Conservation (phyloP, 129 eudicot genomes). For the Sambucus nigra region DNA sequence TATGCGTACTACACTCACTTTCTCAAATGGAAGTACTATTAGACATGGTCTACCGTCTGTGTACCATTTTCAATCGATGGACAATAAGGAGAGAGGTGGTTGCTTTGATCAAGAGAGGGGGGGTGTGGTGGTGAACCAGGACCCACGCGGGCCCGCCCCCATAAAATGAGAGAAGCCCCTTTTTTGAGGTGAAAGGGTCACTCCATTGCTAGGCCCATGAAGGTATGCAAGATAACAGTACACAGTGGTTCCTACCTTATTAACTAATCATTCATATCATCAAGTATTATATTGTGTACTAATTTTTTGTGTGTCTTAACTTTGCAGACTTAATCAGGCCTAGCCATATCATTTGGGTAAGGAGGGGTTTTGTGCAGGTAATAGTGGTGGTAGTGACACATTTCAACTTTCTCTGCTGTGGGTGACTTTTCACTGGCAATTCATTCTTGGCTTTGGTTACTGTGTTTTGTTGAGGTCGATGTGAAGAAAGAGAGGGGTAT, state of each 20-base stretch:
- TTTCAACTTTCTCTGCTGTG: not conserved
- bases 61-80: slow-evolving; percentile 26
- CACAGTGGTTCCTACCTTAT: not conserved
- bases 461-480: slow-evolving; percentile 19
- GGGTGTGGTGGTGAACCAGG: slow-evolving; percentile 26
- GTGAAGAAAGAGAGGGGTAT: slow-evolving; percentile 8
- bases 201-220: slow-evolving; percentile 9
- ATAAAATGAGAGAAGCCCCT: slow-evolving; percentile 18
- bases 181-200: slow-evolving; percentile 1
- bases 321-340: too few relatives aligned
- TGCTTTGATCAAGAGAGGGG: slow-evolving; percentile 29
- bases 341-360: too few relatives aligned
- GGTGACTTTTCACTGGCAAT: slow-evolving; percentile 41
- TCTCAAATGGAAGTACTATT: slow-evolving; percentile 18
- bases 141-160: slow-evolving; percentile 21
- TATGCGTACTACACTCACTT: slow-evolving; percentile 21
- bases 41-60: slow-evolving; percentile 27
- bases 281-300: too few relatives aligned
- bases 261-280: not conserved
- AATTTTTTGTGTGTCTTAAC: too few relatives aligned
- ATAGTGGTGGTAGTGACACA: not conserved
- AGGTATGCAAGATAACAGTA: too few relatives aligned
- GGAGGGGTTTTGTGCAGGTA: not conserved
- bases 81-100: slow-evolving; percentile 25
- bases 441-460: slow-evolving; percentile 83